Evolutionary conservation across 2,329 filamentous ascomycete species (phyloP).

Genomic region (Alternaria dauci): DNA sequence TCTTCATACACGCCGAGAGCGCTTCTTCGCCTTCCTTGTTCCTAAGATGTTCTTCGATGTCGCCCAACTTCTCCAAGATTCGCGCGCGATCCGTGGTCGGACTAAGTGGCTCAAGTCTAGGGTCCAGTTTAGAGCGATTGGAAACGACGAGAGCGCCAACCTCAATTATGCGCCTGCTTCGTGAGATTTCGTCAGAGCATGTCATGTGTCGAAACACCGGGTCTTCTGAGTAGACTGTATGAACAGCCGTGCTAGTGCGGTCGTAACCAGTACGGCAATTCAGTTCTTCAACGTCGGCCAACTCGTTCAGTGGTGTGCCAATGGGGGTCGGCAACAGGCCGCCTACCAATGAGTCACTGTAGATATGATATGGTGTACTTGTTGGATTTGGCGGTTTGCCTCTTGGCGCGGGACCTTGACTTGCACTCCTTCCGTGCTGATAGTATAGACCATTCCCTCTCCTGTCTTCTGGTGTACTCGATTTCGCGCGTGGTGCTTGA

Average conservation of each 20-base stretch:
- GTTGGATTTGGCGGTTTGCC: slow-evolving; percentile 10
- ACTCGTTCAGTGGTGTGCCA: slow-evolving; percentile 22
- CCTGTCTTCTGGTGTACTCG: slow-evolving; percentile 12
- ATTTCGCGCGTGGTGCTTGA: slow-evolving; percentile 23
- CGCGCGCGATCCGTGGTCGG: neutral
- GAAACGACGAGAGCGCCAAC: slow-evolving; percentile 42
- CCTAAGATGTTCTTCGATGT: slow-evolving; percentile 30
- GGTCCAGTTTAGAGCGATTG: slow-evolving; percentile 11
- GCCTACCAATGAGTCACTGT: slow-evolving; percentile 2
- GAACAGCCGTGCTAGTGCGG: neutral
- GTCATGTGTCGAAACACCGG: slow-evolving; percentile 32
- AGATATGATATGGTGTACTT: slow-evolving; percentile 16
- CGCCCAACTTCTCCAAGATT: slow-evolving; percentile 25
- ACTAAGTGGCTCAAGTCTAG: neutral
- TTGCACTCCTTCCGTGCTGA: slow-evolving; percentile 14
- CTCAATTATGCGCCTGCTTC: slow-evolving; percentile 39
- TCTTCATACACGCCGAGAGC: slow-evolving; percentile 29
- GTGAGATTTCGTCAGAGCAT: slow-evolving; percentile 19
- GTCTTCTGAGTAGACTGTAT: neutral
- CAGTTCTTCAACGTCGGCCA: slow-evolving; percentile 2
- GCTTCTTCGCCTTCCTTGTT: slow-evolving; percentile 19
- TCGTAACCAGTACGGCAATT: neutral
- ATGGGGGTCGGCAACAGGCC: slow-evolving; percentile 23
- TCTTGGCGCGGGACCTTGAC: slow-evolving; percentile 10
- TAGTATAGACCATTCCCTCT: slow-evolving; percentile 5